These are phyloP conservation scores for Dendrobium officinale DNA, from an alignment of 106 monocot genomes.

Conservation along the genomic window DNA sequence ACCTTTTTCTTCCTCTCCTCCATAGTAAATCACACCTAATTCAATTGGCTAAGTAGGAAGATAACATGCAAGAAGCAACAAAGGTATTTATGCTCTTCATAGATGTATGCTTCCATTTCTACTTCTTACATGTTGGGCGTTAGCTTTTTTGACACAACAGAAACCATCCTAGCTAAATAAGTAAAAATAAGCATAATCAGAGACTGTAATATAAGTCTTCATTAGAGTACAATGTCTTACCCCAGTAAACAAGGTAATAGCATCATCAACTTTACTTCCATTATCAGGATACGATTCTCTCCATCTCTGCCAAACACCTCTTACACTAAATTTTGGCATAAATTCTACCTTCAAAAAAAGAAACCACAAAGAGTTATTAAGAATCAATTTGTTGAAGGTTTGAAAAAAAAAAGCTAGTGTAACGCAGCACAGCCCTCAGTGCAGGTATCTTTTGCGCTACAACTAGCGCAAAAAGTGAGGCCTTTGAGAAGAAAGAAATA, in stretches of 20 bases:
- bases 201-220: not conserved
- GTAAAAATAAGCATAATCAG: not conserved
- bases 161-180: not conserved
- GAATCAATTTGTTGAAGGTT: slow-evolving; percentile 2
- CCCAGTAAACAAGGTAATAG: slow-evolving; percentile 93
- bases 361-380: not conserved
- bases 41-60: not conserved
- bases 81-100: not conserved
- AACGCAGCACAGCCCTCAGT: not conserved
- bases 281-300: slow-evolving; percentile 80
- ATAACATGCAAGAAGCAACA: not conserved
- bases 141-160: not conserved
- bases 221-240: slow-evolving; percentile 27
- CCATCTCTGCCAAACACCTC: slow-evolving; percentile 97
- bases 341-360: slow-evolving; percentile 75
- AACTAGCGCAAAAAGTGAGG: not conserved
- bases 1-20: not conserved
- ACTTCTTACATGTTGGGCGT: not conserved
- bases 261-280: slow-evolving; percentile 50
- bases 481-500: not conserved
- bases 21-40: not conserved
- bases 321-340: slow-evolving; percentile 95
- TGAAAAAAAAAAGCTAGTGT: not conserved
- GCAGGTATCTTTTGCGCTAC: not conserved
- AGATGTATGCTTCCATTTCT: not conserved